phyloP scores from a whole-genome alignment of 2,329 filamentous ascomycete species.

The Plectosphaerella sp. region DNA sequence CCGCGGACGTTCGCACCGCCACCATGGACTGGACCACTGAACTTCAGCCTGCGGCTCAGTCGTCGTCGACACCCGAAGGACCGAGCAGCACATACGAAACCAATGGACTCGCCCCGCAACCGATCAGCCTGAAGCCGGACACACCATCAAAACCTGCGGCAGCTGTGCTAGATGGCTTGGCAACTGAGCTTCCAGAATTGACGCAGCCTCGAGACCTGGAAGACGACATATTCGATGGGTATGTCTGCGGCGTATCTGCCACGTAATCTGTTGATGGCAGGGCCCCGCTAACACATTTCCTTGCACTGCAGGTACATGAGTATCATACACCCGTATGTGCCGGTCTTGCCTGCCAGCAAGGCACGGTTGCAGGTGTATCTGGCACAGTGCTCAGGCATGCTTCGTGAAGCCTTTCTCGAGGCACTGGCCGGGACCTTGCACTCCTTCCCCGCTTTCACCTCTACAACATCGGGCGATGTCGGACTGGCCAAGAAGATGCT shows the following conservation, averaged over 20 bases:
- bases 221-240: slow-evolving; percentile 42
- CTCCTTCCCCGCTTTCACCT: slow-evolving; percentile 36
- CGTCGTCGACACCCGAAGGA: slow-evolving; percentile 28
- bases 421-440: slow-evolving; percentile 57
- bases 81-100: slow-evolving; percentile 27
- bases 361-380: slow-evolving; percentile 52
- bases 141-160: slow-evolving; percentile 29
- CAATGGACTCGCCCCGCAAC: slow-evolving; percentile 41
- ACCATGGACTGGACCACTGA: slow-evolving; percentile 39
- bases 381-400: slow-evolving; percentile 46
- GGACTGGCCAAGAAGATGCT: slow-evolving; percentile 42
- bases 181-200: slow-evolving; percentile 28
- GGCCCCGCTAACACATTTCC: not conserved
- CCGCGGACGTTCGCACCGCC: slow-evolving; percentile 27
- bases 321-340: slow-evolving; percentile 62
- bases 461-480: slow-evolving; percentile 34
- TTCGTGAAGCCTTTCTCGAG: slow-evolving; percentile 61
- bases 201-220: slow-evolving; percentile 31
- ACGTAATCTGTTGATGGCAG: not conserved
- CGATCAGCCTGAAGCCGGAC: slow-evolving; percentile 31
- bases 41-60: slow-evolving; percentile 24
- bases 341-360: slow-evolving; percentile 57
- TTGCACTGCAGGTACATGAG: slow-evolving; percentile 51
- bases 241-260: slow-evolving; percentile 11
- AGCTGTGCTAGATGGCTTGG: slow-evolving; percentile 25